phyloP scores from a whole-genome alignment of 2,329 filamentous ascomycete genomes.

The Pyrenochaeta sp. region DNA sequence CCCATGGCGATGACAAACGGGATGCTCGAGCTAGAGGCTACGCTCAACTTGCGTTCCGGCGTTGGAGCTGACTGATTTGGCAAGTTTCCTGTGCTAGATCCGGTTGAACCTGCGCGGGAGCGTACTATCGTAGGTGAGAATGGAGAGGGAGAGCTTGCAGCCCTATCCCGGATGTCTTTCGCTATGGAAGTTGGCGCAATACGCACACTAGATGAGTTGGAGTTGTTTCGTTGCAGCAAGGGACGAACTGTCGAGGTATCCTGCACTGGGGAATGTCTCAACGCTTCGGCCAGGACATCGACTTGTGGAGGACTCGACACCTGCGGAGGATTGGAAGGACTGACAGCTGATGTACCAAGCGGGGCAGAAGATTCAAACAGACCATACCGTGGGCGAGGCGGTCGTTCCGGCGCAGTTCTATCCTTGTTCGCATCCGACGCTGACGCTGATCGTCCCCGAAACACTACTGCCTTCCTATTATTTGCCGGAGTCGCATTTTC shows the following conservation, averaged over 20 bases:
- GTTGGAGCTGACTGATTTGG: slow-evolving; percentile 12
- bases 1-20: slow-evolving; percentile 44
- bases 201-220: slow-evolving; percentile 3
- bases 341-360: background rate
- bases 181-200: background rate
- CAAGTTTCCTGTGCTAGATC: slow-evolving; percentile 14
- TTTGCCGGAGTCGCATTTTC: background rate
- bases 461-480: background rate
- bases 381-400: slow-evolving; percentile 31
- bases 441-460: slow-evolving; percentile 22
- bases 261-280: slow-evolving; percentile 25
- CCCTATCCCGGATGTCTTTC: background rate
- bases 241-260: background rate
- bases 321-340: slow-evolving; percentile 18
- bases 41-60: slow-evolving; percentile 27
- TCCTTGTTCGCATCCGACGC: slow-evolving; percentile 22
- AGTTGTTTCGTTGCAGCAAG: background rate
- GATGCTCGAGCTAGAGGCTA: slow-evolving; percentile 26
- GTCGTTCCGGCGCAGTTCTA: slow-evolving; percentile 33
- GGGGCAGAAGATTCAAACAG: slow-evolving; percentile 30
- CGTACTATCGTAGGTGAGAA: slow-evolving; percentile 2
- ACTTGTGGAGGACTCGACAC: slow-evolving; percentile 21
- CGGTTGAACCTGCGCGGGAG: slow-evolving; percentile 24
- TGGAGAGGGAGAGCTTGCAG: slow-evolving; percentile 2
- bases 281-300: slow-evolving; percentile 35